Conservation (phyloP, 305 asterid genomes). For the Rubia peregrina region DNA sequence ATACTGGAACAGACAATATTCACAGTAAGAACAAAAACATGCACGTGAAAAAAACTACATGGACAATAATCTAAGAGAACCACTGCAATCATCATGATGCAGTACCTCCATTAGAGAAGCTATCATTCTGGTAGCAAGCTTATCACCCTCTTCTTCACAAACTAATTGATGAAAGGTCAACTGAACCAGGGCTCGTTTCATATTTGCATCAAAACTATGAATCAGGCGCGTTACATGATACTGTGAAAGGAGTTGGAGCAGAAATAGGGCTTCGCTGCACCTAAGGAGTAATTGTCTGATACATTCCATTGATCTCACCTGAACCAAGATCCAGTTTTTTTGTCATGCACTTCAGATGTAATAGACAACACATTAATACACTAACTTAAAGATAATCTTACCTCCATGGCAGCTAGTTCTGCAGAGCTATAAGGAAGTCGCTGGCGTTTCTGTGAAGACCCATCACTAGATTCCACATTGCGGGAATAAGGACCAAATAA, state of each 20-base stretch:
- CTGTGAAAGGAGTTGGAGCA: conserved; percentile 82
- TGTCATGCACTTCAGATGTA: conserved; percentile 13
- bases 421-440: conserved; percentile 81
- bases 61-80: background rate
- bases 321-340: conserved; percentile 23
- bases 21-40: conserved; percentile 14
- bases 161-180: conserved; percentile 86
- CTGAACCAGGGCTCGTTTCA: conserved; percentile 59
- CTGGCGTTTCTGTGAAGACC: conserved; percentile 65
- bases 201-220: conserved; percentile 63
- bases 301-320: conserved; percentile 99
- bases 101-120: conserved; percentile 95
- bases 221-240: conserved; percentile 71
- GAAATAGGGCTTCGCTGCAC: conserved; percentile 81
- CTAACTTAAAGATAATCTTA: conserved; percentile 22
- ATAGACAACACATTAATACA: conserved; percentile 20
- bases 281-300: conserved; percentile 93
- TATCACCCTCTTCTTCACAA: conserved; percentile 87
- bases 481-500: conserved; percentile 74
- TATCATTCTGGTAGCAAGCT: conserved; percentile 74
- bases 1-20: conserved; percentile 46
- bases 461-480: conserved; percentile 52
- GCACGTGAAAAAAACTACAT: conserved; percentile 1
- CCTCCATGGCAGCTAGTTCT: conserved; percentile 99
- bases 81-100: background rate